Evolutionary conservation across 192 early-diverging fungal genomes (phyloP), one percentile per base, ranked within the genome.

Genomic region (Rhizophagus prolifer): DNA sequence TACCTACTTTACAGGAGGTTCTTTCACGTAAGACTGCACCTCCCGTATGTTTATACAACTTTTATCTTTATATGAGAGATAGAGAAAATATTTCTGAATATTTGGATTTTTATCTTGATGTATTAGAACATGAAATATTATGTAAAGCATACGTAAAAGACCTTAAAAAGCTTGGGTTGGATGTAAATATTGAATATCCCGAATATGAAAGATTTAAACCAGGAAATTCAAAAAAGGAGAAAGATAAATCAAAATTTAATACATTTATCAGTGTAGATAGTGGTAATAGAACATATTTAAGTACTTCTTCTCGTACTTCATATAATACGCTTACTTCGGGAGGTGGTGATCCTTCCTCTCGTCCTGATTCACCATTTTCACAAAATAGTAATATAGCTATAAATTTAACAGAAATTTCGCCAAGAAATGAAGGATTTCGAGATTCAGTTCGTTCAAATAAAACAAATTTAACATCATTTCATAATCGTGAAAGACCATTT

Each of bases 11-110:
- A 30, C 87, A 92, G 50, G 86, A 93, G 76, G 90, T 91, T 19
- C 84, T 94, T 10, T 75, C 84, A 65, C 84, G 93, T 26, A 90
- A 88, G 59, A 91, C 91, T 1, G 74, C 83, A 41, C 90, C 89
- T 10, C 93, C 93, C 3, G 84, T 94, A 34, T 94, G 93, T 69
- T 81, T 94, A n/a, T 93, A 85, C 72, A 92, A 93, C 78, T 93
- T 88, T 82, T 94, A 91, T 80, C 82, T 92, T 62, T 88, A 90
- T 54, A 86, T 94, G 84, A 81, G 90, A n/a, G 91, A 93, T 73
- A 79, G 86, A 62, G 88, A 91, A 63, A 77, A 82, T 38, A 83
- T 83, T n/a, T 82, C 88, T 38, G 91, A 91, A 78, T 87, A 91
- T 72, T 85, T 94, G 10, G 92, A 94, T 73, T 94, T 94, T 76